Base-by-base conservation (phyloP, 148 eudicot species). In the Mesembryanthemum crystallinum region DNA sequence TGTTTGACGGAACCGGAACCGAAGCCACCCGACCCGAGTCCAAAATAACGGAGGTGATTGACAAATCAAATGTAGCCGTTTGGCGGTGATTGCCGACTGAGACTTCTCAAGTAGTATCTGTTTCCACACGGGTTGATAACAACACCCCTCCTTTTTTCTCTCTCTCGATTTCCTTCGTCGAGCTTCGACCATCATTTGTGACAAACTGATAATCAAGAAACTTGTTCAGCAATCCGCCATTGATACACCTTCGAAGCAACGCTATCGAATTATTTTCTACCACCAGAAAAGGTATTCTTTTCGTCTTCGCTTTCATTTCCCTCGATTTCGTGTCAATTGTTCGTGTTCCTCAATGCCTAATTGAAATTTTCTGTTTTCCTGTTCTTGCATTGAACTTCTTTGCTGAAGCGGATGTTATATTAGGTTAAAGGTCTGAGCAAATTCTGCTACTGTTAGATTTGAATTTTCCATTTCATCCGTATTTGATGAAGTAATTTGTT, bases 151-250 rank as follows among this genome's bases (percentile, higher is more conserved):
- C 8, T 57, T 61, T 35, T 14, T 33, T 42, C 33, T 45, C 37
- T 68, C 55, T 12, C 8, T 45, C 29, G 8, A 0, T n/a, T 43
- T 5, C 5, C 25, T 37, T 13, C 30, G 10, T 25, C 33, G 51
- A 8, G 8, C 55, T 68, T 32, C 61, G 15, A 25, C 57, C 67
- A 14, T n/a, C 67, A 39, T 9, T 24, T 58, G 9, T 15, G 21
- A 5, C 17, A 37, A n/a, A 23, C n/a, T n/a, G n/a, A n/a, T n/a
- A 20, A 57, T 6, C 55, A 25, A 29, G 32, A 74, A 47, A 27
- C 49, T 71, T 55, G 20, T 12, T 71, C 64, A 61, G 15, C 66
- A 76, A 76, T 69, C 59, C 59, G 78, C 73, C 73, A 76, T 76
- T 76, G 43, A 28, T 37, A 30, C 9, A 23, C 77, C 69, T n/a